Conservation (phyloP, 164 flowering plant genomes). For the Taxillus chinensis region DNA sequence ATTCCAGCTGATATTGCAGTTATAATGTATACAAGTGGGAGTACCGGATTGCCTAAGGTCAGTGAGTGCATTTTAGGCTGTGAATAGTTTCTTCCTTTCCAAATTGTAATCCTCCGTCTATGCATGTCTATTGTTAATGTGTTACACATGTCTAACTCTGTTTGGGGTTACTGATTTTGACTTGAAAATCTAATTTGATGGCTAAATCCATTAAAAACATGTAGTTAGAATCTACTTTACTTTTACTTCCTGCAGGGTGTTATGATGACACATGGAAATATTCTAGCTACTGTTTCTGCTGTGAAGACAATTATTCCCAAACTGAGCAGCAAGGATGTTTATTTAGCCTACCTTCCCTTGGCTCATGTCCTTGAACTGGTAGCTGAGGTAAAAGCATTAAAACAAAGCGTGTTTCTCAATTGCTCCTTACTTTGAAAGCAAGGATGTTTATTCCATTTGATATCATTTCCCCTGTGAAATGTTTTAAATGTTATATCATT, state of each 20-base stretch:
- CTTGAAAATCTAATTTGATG: too few species aligned
- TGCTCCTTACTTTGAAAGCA: neutral
- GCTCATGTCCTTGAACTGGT: conserved; percentile 96
- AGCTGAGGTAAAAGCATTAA: conserved; percentile 63
- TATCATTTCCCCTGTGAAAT: neutral
- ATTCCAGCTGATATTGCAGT: conserved; percentile 84
- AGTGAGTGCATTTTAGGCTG: conserved; percentile 9
- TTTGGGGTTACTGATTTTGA: too few species aligned
- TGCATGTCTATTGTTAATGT: neutral
- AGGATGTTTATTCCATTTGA: neutral
- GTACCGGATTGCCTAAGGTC: conserved; percentile 99
- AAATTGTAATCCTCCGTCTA: neutral
- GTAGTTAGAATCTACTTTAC: neutral
- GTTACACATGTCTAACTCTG: too few species aligned
- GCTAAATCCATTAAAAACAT: too few species aligned
- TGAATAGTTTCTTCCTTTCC: too few species aligned
- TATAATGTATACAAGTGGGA: conserved; percentile 98
- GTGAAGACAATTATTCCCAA: conserved; percentile 84
- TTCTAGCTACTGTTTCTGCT: conserved; percentile 73
- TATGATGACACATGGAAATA: conserved; percentile 94
- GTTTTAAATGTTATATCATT: neutral
- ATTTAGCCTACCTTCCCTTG: conserved; percentile 83
- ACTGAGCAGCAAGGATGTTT: conserved; percentile 59
- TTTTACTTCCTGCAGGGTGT: conserved; percentile 61
- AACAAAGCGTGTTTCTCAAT: neutral